These are phyloP conservation scores for Nematocida homosporus DNA, from an alignment of 371 early-diverging fungal species.

Conservation along the genomic window DNA sequence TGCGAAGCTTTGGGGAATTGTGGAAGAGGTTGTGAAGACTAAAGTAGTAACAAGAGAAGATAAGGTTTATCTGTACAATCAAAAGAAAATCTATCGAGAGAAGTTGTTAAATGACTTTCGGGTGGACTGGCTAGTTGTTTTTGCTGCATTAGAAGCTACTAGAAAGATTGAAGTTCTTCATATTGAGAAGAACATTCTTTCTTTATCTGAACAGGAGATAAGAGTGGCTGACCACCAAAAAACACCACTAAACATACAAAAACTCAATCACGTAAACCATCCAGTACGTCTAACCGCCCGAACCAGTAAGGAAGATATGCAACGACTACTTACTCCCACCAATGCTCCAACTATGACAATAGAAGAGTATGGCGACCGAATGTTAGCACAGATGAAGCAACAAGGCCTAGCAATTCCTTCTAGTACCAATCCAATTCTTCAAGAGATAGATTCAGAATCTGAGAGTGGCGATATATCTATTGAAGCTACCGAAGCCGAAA, in stretches of 20 bases:
- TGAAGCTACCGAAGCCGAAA: neutral
- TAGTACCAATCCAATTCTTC: neutral
- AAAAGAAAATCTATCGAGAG: conserved; percentile 9
- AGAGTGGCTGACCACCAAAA: neutral
- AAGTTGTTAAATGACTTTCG: neutral
- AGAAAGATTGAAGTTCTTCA: conserved; percentile 10
- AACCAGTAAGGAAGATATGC: conserved; percentile 6
- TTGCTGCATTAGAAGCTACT: neutral
- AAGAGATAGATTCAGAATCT: conserved; percentile 7
- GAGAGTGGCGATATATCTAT: neutral
- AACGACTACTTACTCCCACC: conserved; percentile 10
- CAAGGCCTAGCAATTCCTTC: neutral
- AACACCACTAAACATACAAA: conserved; percentile 10
- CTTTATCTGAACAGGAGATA: neutral
- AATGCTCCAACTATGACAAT: conserved; percentile 39
- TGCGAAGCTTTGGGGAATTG: neutral
- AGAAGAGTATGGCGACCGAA: conserved; percentile 53
- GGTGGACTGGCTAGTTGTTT: neutral
- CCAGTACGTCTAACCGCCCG: conserved; percentile 29
- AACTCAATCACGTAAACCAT: neutral
- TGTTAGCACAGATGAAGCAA: conserved; percentile 17
- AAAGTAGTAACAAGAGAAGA: conserved; percentile 32
- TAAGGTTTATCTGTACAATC: conserved; percentile 16
- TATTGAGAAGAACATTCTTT: conserved; percentile 23
- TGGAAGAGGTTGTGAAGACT: neutral